Base-by-base conservation (phyloP, 2,329 filamentous ascomycete genomes). In the Colletotrichum lentis region DNA sequence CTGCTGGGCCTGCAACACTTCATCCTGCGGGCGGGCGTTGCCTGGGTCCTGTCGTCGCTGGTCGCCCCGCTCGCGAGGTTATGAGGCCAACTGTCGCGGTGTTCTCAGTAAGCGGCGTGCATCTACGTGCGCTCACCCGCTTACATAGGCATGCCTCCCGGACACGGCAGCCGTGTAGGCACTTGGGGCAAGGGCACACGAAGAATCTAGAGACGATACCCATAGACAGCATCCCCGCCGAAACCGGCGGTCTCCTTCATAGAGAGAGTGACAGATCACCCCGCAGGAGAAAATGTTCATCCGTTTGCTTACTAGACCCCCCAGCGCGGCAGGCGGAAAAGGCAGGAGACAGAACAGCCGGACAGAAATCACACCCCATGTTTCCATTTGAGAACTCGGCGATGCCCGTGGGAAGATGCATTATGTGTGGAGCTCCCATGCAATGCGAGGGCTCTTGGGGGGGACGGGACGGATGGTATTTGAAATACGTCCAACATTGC, bases 1-100 rank as follows among this genome's bases (percentile, higher is more conserved):
- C 56, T 82, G 22, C 69, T 82, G 10, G 73, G 73, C 57, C 57
- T 76, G 6, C 72, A 78, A 63, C 72, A 76, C 44, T 64, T 82
- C 11, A n/a, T 77, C 35, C 44, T 79, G 37, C 78, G 77, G 63
- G 70, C 72, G 10, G 72, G 74, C 24, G 55, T 78, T 22, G 78
- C 76, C 35, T 82, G 79, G 80, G 24, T 53, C 27, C 20, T 76
- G 22, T 72, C 72, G 11, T 72, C 66, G 22, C 56, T 55, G n/a
- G 31, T 66, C 11, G 55, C 64, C 41, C 60, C 52, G 43, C 62
- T 50, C 27, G 41, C 47, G 65, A 52, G 27, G 27, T 46, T 47
- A 46, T 69, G 66, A 69, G 35, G 44, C 24, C 31, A n/a, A 5
- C 18, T 5, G 27, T 31, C 27, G 27, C 27, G 16, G 27, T 12